Base-by-base conservation (phyloP, 805 yeast genomes). In the Yamadazyma ubonensis region DNA sequence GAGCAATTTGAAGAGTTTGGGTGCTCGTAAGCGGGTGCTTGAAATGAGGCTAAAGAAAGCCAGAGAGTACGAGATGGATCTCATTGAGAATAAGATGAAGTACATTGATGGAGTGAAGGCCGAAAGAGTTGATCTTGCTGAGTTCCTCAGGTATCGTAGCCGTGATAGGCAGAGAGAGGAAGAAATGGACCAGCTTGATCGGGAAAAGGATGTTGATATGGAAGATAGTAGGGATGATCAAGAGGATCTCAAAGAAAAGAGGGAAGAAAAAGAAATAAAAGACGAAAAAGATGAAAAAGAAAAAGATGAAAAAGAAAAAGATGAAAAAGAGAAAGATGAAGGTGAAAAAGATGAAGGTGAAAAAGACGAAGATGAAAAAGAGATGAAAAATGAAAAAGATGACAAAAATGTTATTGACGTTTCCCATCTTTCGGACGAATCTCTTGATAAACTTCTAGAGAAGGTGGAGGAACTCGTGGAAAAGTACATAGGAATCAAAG, bases 401-500 rank as follows among this genome's bases (percentile, higher is more conserved):
- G 32, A 28, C 21, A 5, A 14, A n/a, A 9, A n/a, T n/a, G n/a
- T 33, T 2, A 33, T 38, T 6, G 30, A 33, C 26, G 18, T 39
- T 7, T 8, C 37, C 8, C 14, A 14, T 9, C 23, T 36, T 5
- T 16, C 30, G 10, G 30, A 29, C 47, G 41, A 2, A 28, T 20
- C 33, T 3, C 42, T 64, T 18, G 51, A 42, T 0, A 21, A 49
- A 6, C 46, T 76, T 17, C 59, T 60, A 22, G 48, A 50, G 0
- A 69, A 67, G 43, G 58, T 78, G 15, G 65, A 60, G n/a, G 55
- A 54, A 3, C 60, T 75, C 33, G 56, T 79, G 22, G 78, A 70
- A 39, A 79, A 77, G 41, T 73, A 66, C 41, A 53, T 79, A 33
- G 85, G 83, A 1, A 61, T 75, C 32, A 59, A 62, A 36, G 86